Conservation (phyloP, 1,284 basidiomycete species). For the Tausonia pullulans region DNA sequence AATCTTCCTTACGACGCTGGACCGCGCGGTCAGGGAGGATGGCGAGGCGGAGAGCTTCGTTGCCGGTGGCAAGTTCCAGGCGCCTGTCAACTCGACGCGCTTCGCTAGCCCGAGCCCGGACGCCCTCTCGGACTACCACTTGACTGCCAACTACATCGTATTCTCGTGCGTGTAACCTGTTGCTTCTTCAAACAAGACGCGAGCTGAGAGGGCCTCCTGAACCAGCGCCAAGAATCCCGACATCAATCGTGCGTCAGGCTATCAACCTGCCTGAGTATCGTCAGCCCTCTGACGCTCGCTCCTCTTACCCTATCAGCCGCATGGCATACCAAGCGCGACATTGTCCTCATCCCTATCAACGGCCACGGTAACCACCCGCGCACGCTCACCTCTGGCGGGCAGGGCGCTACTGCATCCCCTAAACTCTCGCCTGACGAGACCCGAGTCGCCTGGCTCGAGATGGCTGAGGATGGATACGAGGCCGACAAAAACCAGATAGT, state of each 20-base stretch:
- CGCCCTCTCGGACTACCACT: slow-evolving; percentile 48
- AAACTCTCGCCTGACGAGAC: slow-evolving; percentile 54
- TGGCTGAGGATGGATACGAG: slow-evolving; percentile 77
- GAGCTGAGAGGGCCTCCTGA: slow-evolving; percentile 41
- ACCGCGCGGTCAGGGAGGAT: slow-evolving; percentile 41
- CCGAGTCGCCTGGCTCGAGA: slow-evolving; percentile 74
- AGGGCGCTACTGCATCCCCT: slow-evolving; percentile 65
- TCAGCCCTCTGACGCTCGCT: no score
- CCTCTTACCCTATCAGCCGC: no score
- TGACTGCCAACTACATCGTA: slow-evolving; percentile 56
- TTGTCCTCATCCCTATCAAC: slow-evolving; percentile 4
- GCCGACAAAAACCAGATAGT: slow-evolving; percentile 52
- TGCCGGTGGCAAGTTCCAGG: slow-evolving; percentile 52
- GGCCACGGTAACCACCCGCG: slow-evolving; percentile 13
- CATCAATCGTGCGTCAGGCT: slow-evolving; percentile 45
- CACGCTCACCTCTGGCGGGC: slow-evolving; percentile 60
- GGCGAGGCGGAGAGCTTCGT: slow-evolving; percentile 43
- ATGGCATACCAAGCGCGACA: not conserved
- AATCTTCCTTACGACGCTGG: slow-evolving; percentile 48
- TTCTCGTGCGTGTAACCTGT: slow-evolving; percentile 41
- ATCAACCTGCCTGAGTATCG: no score
- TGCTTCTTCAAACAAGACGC: slow-evolving; percentile 36
- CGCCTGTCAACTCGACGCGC: slow-evolving; percentile 67
- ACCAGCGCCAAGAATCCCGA: slow-evolving; percentile 61
- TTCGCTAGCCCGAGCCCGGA: slow-evolving; percentile 50